Evolutionary conservation across 177 flowering plant species (phyloP).

Genomic region (Tripterygium wilfordii): DNA sequence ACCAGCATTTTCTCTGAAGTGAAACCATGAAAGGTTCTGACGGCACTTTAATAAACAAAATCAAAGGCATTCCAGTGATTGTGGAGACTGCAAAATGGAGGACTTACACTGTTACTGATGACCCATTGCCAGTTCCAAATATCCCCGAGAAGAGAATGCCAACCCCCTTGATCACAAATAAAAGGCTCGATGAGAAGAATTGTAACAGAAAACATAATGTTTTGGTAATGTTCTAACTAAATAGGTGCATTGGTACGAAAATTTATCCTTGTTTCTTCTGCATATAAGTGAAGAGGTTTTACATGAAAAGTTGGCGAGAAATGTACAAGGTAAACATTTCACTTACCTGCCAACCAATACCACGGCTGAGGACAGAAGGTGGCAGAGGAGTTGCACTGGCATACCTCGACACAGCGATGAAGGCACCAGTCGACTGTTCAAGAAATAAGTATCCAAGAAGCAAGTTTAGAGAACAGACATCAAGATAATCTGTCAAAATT

Average conservation of each 20-base stretch:
- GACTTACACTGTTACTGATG: conserved; percentile 69
- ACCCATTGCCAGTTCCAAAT: conserved; percentile 66
- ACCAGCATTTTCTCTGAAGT: conserved; percentile 68
- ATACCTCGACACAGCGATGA: conserved; percentile 73
- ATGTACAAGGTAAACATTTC: too few relatives aligned
- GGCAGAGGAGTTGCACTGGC: conserved; percentile 90
- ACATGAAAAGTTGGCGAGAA: too few relatives aligned
- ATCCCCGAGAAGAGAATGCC: conserved; percentile 66
- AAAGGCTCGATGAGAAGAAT: neutral
- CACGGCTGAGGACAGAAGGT: conserved; percentile 84
- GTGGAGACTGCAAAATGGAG: neutral
- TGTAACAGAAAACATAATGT: too few relatives aligned
- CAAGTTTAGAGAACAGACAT: neutral
- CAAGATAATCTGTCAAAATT: neutral
- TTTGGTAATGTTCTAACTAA: too few relatives aligned
- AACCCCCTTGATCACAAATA: conserved; percentile 48
- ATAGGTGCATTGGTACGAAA: too few relatives aligned
- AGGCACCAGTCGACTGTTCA: conserved; percentile 76
- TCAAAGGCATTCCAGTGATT: neutral
- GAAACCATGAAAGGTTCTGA: conserved; percentile 6
- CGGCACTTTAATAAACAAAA: neutral
- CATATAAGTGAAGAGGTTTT: too few relatives aligned
- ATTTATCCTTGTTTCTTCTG: too few relatives aligned
- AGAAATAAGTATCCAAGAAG: neutral
- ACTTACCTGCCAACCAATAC: conserved; percentile 97